Percentiles rank a stretch among this genome's conserved stretches.
Evolutionary conservation across 768 basidiomycete genomes (phyloP).

Genomic region (Phylloporus scabripes): DNA sequence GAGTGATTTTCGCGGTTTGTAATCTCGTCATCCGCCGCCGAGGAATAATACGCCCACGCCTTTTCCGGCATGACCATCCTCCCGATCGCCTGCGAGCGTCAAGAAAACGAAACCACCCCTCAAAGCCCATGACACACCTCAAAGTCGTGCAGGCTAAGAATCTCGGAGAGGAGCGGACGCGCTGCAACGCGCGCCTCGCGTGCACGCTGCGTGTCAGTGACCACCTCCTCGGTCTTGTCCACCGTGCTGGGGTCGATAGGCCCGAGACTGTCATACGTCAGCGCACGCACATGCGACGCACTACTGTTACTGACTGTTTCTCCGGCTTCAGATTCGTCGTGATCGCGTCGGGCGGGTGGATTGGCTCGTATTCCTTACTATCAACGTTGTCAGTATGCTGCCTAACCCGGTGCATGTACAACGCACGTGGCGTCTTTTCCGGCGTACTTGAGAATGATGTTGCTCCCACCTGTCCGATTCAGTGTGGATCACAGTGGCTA

Average conservation of each 20-base stretch:
- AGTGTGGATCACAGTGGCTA: not conserved
- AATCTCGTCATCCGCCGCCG: slow-evolving; percentile 95
- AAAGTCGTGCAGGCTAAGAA: slow-evolving; percentile 91
- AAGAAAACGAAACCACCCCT: slow-evolving; percentile 1
- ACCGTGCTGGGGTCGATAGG: slow-evolving; percentile 65
- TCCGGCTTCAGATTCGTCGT: slow-evolving; percentile 73
- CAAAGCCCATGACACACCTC: slow-evolving; percentile 45
- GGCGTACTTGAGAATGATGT: slow-evolving; percentile 82
- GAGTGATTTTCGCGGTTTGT: slow-evolving; percentile 85
- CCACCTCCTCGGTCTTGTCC: slow-evolving; percentile 52
- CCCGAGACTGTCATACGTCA: slow-evolving; percentile 49
- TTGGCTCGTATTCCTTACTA: slow-evolving; percentile 78
- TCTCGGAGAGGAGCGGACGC: slow-evolving; percentile 69
- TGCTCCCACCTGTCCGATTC: slow-evolving; percentile 56
- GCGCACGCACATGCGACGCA: not conserved
- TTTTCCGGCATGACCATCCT: slow-evolving; percentile 75
- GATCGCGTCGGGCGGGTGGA: slow-evolving; percentile 83
- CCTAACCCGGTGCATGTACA: not conserved
- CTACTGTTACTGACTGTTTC: slow-evolving; percentile 56
- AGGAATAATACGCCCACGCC: slow-evolving; percentile 96
- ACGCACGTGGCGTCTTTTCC: slow-evolving; percentile 85
- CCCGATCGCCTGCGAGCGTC: slow-evolving; percentile 57
- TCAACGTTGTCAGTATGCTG: slow-evolving; percentile 1
- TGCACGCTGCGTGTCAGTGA: slow-evolving; percentile 67
- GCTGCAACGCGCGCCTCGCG: slow-evolving; percentile 56